These are phyloP conservation scores for Penicillium tannophilum DNA, from an alignment of 495 filamentous ascomycete species.

Conservation along the genomic window DNA sequence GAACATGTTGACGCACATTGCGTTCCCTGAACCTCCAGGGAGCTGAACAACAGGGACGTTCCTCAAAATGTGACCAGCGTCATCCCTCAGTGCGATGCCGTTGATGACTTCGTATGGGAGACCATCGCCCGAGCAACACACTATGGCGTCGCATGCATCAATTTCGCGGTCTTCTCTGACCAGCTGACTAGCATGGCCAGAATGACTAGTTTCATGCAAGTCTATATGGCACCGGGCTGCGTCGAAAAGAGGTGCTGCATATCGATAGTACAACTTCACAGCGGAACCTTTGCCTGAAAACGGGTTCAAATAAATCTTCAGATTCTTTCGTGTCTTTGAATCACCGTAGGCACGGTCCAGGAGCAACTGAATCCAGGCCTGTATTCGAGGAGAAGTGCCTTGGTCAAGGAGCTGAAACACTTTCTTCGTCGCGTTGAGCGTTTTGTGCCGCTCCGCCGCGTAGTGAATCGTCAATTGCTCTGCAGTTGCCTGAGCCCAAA, in stretches of 20 bases:
- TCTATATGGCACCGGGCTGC: constrained; percentile 75
- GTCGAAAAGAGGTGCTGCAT: constrained; percentile 76
- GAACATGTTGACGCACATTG: constrained; percentile 83
- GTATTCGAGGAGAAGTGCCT: too few species aligned
- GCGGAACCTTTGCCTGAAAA: constrained; percentile 68
- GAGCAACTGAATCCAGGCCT: too few species aligned
- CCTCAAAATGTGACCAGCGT: constrained; percentile 68
- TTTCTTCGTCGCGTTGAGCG: too few species aligned
- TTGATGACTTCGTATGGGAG: constrained; percentile 91
- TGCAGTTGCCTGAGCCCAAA: too few species aligned
- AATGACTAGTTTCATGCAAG: constrained; percentile 67
- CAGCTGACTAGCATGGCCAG: constrained; percentile 75
- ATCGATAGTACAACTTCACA: constrained; percentile 64
- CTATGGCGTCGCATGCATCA: constrained; percentile 74
- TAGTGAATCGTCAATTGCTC: too few species aligned
- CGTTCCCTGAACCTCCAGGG: constrained; percentile 88
- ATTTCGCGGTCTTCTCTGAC: constrained; percentile 67
- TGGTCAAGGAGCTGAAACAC: too few species aligned
- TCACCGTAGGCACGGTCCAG: constrained; percentile 59
- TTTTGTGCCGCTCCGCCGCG: too few species aligned
- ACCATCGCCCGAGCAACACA: constrained; percentile 88
- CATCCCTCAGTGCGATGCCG: constrained; percentile 69
- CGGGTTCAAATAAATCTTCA: constrained; percentile 86
- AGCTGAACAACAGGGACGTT: constrained; percentile 82
- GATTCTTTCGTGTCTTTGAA: constrained; percentile 64